phyloP scores from a whole-genome alignment of 164 flowering plant species.

The Nymphaea colorata region DNA sequence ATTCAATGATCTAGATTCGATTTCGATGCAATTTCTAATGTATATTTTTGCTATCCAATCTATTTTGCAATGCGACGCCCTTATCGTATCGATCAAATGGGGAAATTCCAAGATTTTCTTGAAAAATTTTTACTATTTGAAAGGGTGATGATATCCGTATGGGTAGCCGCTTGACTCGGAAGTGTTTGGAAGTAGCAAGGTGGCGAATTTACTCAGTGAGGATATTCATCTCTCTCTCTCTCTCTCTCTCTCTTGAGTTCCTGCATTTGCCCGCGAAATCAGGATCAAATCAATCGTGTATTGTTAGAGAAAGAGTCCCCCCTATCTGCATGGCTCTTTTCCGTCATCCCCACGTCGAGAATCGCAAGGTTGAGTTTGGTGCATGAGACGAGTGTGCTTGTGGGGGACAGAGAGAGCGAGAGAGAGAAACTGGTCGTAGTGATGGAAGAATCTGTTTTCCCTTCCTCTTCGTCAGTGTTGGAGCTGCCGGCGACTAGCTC shows the following conservation, averaged over 20 bases:
- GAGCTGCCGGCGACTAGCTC: neutral
- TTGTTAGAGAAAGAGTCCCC: neutral
- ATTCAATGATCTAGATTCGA: too few species aligned
- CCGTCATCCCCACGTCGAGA: neutral
- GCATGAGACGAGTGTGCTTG: neutral
- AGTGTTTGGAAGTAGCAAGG: too few species aligned
- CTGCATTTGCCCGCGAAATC: neutral
- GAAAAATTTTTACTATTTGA: too few species aligned
- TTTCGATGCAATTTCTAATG: too few species aligned
- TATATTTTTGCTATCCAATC: too few species aligned
- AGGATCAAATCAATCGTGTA: neutral
- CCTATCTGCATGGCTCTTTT: neutral
- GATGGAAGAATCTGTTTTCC: neutral
- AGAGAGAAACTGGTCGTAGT: neutral
- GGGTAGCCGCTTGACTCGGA: too few species aligned
- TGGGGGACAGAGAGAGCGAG: neutral
- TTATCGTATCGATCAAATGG: too few species aligned
- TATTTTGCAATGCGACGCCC: too few species aligned
- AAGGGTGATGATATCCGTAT: too few species aligned
- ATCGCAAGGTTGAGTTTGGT: neutral
- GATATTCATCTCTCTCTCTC: neutral
- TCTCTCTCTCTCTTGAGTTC: too few species aligned
- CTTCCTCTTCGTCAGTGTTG: neutral
- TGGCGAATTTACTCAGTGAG: too few species aligned
- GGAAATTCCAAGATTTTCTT: too few species aligned